These are phyloP conservation scores for Groenewaldozyma sp. DNA, from an alignment of 1,139 yeast genomes.

Conservation along the genomic window DNA sequence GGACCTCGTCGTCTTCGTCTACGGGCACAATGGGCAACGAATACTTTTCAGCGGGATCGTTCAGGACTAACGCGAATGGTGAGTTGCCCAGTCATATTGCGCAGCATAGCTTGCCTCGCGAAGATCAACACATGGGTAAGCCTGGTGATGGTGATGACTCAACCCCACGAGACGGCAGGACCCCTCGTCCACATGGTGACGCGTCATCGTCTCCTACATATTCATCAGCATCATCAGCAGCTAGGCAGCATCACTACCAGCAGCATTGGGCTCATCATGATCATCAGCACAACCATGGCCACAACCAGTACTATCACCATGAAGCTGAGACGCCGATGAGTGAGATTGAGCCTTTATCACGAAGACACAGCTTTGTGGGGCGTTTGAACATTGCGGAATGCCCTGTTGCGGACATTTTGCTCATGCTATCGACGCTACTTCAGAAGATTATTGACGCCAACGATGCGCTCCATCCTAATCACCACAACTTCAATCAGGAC, in stretches of 20 bases:
- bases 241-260: conserved; percentile 3
- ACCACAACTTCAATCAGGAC: conserved; percentile 28
- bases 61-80: not conserved
- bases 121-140: not conserved
- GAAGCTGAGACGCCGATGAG: conserved; percentile 20
- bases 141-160: not conserved
- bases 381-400: conserved; percentile 76
- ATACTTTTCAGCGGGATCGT: conserved; percentile 1
- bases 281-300: conserved; percentile 7
- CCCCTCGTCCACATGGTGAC: not conserved
- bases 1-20: conserved; percentile 14
- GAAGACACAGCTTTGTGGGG: conserved; percentile 20
- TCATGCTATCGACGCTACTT: conserved; percentile 76
- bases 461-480: conserved; percentile 71
- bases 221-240: too few species aligned
- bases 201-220: not conserved
- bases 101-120: not conserved
- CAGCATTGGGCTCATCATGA: not conserved
- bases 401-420: conserved; percentile 69
- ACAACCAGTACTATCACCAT: conserved; percentile 8
- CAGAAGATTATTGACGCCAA: conserved; percentile 89
- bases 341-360: not conserved
- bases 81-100: not conserved
- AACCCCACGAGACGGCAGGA: not conserved
- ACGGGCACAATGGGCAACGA: conserved; percentile 9